A percentile compares a stretch with the other conserved stretches of the same genome.
Conservation (phyloP, 2,329 filamentous ascomycete species). For the Emergomyces pasteurianus region DNA sequence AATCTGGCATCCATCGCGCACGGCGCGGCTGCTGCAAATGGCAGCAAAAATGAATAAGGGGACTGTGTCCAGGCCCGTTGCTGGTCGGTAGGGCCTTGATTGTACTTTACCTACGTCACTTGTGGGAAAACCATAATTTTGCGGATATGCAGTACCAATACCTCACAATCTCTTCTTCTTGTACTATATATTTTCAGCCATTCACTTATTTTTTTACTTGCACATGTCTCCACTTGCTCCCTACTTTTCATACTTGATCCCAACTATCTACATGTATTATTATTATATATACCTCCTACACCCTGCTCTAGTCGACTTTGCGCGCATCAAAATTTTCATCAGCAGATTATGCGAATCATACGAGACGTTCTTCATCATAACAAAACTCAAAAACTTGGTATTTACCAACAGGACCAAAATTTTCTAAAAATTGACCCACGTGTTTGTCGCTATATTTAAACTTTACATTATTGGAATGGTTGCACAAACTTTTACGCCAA, state of each 20-base stretch:
- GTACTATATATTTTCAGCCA: constrained; percentile 12
- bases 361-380: too few relatives aligned
- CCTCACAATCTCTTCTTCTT: neutral
- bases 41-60: constrained; percentile 25
- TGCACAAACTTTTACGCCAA: neutral
- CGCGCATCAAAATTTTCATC: neutral
- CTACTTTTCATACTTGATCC: neutral
- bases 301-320: neutral
- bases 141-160: neutral
- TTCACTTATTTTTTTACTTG: constrained; percentile 14
- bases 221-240: neutral
- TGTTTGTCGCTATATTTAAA: neutral
- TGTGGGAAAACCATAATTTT: neutral
- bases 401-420: too few relatives aligned
- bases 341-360: too few relatives aligned
- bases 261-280: constrained; percentile 4
- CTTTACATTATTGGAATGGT: neutral
- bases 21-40: constrained; percentile 45
- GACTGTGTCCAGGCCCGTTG: neutral
- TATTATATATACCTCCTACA: constrained; percentile 9
- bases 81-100: neutral
- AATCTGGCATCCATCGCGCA: constrained; percentile 58
- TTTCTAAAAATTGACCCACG: too few relatives aligned
- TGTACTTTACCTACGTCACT: neutral
- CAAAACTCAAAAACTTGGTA: neutral